These are phyloP conservation scores for Eleusine indica DNA, from an alignment of 176 grass and related monocot genomes.

Conservation along the genomic window DNA sequence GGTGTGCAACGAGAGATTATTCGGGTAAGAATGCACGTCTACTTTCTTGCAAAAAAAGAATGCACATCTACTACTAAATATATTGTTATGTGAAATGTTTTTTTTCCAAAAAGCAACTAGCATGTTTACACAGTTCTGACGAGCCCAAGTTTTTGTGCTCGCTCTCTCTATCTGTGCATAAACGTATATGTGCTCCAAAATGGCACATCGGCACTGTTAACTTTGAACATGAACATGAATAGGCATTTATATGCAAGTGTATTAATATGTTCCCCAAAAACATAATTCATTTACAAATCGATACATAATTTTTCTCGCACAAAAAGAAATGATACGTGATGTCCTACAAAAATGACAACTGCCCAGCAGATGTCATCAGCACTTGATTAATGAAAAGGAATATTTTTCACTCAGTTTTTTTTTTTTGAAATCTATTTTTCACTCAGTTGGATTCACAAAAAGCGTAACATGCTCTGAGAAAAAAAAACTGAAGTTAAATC, in stretches of 20 bases:
- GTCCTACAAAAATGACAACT: not conserved
- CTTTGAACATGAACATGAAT: constrained; percentile 31
- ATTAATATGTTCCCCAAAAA: not conserved
- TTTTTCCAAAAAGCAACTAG: constrained; percentile 50
- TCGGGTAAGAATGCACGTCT: constrained; percentile 32
- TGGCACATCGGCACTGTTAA: not conserved
- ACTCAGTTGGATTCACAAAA: no score
- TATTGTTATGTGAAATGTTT: constrained; percentile 30
- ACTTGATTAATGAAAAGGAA: no score
- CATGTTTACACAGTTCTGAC: constrained; percentile 59
- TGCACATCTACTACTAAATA: constrained; percentile 12
- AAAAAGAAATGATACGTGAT: not conserved
- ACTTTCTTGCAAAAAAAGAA: constrained; percentile 5
- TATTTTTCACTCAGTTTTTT: no score
- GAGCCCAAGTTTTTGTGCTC: constrained; percentile 22
- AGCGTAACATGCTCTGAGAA: no score
- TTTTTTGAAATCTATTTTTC: no score
- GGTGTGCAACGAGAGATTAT: not conserved
- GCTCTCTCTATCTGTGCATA: constrained; percentile 2
- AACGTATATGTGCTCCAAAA: constrained; percentile 24
- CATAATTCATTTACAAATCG: not conserved
- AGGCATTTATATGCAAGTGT: not conserved
- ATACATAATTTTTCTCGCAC: not conserved
- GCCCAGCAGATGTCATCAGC: not conserved
- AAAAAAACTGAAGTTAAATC: not conserved